Conservation (phyloP, 352 stramenopile genomes). For the Phytophthora quininea region DNA sequence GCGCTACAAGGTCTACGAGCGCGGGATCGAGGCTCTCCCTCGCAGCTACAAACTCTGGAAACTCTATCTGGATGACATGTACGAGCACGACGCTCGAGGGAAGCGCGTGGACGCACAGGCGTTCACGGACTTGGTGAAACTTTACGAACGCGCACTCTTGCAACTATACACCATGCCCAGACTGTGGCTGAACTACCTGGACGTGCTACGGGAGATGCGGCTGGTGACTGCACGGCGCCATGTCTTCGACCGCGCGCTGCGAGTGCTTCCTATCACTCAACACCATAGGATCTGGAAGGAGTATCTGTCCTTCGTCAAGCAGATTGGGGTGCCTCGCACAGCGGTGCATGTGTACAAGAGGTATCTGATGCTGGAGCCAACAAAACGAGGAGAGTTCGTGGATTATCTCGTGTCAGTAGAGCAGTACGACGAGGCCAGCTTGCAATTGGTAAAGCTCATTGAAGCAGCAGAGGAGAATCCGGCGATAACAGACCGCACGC, state of each 20-base stretch:
- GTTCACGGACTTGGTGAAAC: constrained; percentile 44
- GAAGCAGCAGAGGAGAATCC: constrained; percentile 60
- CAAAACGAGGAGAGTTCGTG: constrained; percentile 74
- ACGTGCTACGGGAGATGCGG: constrained; percentile 77
- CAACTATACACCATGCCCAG: constrained; percentile 96
- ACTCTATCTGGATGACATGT: constrained; percentile 77
- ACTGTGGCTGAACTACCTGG: constrained; percentile 95
- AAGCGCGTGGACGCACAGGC: constrained; percentile 60
- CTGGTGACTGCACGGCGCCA: constrained; percentile 81
- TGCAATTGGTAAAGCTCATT: constrained; percentile 83
- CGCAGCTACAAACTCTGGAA: constrained; percentile 97
- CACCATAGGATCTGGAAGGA: constrained; percentile 96
- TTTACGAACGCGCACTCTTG: constrained; percentile 91
- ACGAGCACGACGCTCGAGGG: constrained; percentile 67
- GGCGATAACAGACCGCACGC: constrained; percentile 56
- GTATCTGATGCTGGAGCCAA: constrained; percentile 88
- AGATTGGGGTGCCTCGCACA: constrained; percentile 73
- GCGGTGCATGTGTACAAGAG: constrained; percentile 87
- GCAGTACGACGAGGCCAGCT: constrained; percentile 83
- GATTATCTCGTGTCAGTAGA: constrained; percentile 76
- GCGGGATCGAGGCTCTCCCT: constrained; percentile 83
- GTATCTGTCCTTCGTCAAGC: constrained; percentile 92
- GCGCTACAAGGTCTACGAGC: constrained; percentile 82
- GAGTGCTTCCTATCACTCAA: constrained; percentile 97
- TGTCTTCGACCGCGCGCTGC: constrained; percentile 95